Base-by-base conservation (phyloP, 225 moss, liverwort and hornwort genomes). In the Pseudoscleropodium purum region DNA sequence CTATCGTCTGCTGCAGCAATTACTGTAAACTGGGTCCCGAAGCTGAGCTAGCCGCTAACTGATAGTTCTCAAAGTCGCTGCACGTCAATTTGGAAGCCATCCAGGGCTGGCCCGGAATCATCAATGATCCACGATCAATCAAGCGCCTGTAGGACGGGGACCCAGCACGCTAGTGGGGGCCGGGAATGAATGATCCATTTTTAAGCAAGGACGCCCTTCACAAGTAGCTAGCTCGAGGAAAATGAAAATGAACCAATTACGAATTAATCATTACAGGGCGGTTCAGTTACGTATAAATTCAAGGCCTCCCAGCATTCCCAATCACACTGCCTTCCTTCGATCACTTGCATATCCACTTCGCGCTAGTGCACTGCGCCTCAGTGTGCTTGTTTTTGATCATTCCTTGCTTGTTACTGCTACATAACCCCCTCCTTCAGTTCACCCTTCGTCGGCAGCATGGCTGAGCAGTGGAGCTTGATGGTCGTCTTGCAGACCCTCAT, bases 231-330 rank as follows among this genome's bases (percentile, higher is more conserved):
- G 10, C 30, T 0, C 30, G 18, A 27, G 30, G 4, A 18, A 47
- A 47, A 15, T 8, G 15, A 14, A 39, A 70, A 70, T 11, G 10
- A 25, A 26, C 7, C 39, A 45, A 18, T 4, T 11, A 45, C 0
- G 11, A 75, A 6, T 18, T 45, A 6, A 47, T 2, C 0, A 47
- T 17, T 45, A 0, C 8, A 30, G 18, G 30, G 11, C 18, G 3
- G 6, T 5, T 5, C 2, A 45, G 29, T 29, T 29, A 2, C 27
- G 6, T 45, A 43, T 45, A 74, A 74, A 45, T 27, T 74, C 14
- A 16, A 45, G 73, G 29, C 74, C 29, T 74, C 45, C 26, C 29
- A 45, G 45, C 74, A 29, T 6, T 57, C 57, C 20, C 56, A 56
- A 7, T 43, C 41, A 15, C 72, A 5, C 18, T 73, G 43, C 73